Percentiles rank a stretch among this genome's conserved stretches.
Conservation (phyloP, 306 rosid genomes). For the Begonia peltatifolia region DNA sequence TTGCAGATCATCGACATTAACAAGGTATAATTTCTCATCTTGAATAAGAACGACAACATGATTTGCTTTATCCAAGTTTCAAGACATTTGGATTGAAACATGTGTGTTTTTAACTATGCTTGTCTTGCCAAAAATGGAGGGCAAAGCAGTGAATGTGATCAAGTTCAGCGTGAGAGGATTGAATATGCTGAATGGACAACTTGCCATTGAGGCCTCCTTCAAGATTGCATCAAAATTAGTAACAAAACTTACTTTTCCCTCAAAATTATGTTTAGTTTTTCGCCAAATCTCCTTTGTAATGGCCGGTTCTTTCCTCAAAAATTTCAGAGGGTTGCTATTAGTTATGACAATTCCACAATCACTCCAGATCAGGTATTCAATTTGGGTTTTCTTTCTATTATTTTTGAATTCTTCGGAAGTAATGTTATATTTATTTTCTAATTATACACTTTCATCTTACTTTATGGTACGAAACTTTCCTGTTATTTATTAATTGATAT, state of each 20-base stretch:
- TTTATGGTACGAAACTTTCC: too few relatives aligned
- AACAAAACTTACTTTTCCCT: slow-evolving; percentile 5
- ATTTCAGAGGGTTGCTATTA: slow-evolving; percentile 64
- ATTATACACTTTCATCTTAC: too few relatives aligned
- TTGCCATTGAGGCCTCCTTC: slow-evolving; percentile 67
- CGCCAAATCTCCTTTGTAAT: too few relatives aligned
- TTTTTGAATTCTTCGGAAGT: too few relatives aligned
- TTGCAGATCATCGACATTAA: slow-evolving; percentile 46
- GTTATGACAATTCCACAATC: slow-evolving; percentile 42
- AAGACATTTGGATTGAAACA: neutral
- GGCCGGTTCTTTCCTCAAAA: neutral
- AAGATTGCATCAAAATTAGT: slow-evolving; percentile 64
- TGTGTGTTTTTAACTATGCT: neutral
- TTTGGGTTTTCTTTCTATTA: too few relatives aligned
- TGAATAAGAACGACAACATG: neutral
- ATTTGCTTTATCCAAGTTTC: neutral
- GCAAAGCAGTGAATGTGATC: slow-evolving; percentile 72
- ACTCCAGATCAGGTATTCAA: slow-evolving; percentile 56
- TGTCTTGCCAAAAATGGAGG: slow-evolving; percentile 29
- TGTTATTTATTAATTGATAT: too few relatives aligned
- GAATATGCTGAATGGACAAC: slow-evolving; percentile 48
- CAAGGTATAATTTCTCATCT: slow-evolving; percentile 25
- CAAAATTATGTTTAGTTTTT: too few relatives aligned
- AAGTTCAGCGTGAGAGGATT: slow-evolving; percentile 63
- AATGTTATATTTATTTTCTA: too few relatives aligned